These are phyloP conservation scores for Lepidium campestre DNA, from an alignment of 441 rosid genomes.

Conservation along the genomic window DNA sequence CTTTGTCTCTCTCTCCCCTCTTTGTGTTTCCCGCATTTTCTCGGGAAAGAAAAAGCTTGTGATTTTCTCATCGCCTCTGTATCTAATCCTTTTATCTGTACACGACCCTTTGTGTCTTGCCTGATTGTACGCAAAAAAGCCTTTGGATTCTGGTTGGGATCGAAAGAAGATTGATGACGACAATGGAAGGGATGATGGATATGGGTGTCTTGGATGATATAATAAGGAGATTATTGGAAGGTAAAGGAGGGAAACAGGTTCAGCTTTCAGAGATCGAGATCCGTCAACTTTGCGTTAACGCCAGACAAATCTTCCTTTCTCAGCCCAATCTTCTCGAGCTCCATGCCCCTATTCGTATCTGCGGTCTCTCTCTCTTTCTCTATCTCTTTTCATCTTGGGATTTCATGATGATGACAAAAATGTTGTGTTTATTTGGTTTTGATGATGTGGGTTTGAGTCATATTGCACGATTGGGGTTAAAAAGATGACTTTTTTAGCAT, in stretches of 20 bases:
- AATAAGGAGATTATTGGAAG: constrained; percentile 84
- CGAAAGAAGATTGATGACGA: constrained; percentile 63
- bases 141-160: constrained; percentile 7
- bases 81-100: constrained; percentile 11
- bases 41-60: constrained; percentile 1
- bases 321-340: constrained; percentile 80
- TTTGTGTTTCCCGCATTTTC: constrained; percentile 11
- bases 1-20: background rate
- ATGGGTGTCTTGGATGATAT: constrained; percentile 81
- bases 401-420: background rate
- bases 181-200: constrained; percentile 91
- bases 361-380: constrained; percentile 47
- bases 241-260: constrained; percentile 89
- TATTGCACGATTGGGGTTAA: background rate
- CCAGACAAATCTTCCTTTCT: constrained; percentile 90
- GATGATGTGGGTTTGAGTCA: background rate
- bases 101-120: constrained; percentile 20
- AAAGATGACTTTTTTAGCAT: background rate
- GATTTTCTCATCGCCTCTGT: background rate
- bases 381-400: background rate
- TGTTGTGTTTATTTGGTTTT: background rate
- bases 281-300: constrained; percentile 93
- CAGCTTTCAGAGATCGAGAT: constrained; percentile 95
- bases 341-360: constrained; percentile 80
- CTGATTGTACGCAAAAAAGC: constrained; percentile 15